These are phyloP conservation scores for Agapanthus africanus DNA, from an alignment of 106 monocot genomes.

Conservation along the genomic window DNA sequence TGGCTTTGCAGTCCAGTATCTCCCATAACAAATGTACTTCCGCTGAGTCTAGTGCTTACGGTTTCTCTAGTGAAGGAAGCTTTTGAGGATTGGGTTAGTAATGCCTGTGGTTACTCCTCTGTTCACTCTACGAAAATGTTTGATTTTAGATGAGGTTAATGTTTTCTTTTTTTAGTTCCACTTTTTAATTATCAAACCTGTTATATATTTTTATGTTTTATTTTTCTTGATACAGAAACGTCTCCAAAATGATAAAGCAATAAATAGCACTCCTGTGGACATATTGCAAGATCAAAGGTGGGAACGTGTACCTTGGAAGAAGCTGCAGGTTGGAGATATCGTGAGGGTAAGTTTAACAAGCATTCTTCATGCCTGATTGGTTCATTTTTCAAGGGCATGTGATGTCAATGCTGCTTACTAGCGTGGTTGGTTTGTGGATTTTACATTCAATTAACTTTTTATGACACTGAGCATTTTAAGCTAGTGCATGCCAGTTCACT, in stretches of 20 bases:
- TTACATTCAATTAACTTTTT: too few relatives aligned
- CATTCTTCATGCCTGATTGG: background rate
- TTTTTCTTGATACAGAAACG: conserved; percentile 57
- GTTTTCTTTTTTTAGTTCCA: background rate
- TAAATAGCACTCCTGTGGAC: conserved; percentile 83
- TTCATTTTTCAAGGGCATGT: background rate
- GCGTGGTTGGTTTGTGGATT: background rate
- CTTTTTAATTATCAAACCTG: background rate
- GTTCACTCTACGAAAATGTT: background rate
- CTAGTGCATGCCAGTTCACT: background rate
- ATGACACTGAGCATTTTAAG: background rate
- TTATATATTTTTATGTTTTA: background rate
- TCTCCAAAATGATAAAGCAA: conserved; percentile 79
- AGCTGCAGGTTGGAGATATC: conserved; percentile 87
- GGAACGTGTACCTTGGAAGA: conserved; percentile 85
- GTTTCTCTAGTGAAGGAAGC: conserved; percentile 98
- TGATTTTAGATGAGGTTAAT: conserved; percentile 4
- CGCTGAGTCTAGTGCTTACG: conserved; percentile 83
- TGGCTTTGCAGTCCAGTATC: conserved; percentile 74
- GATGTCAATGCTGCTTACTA: background rate
- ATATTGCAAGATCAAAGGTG: conserved; percentile 74
- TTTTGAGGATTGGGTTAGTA: conserved; percentile 97
- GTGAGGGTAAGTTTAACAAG: conserved; percentile 60
- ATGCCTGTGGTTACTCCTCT: background rate
- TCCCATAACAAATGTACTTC: conserved; percentile 94